Evolutionary conservation across 2,329 filamentous ascomycete genomes (phyloP), one percentile per base, ranked within the genome.

Genomic region (Aspergillus sp.): DNA sequence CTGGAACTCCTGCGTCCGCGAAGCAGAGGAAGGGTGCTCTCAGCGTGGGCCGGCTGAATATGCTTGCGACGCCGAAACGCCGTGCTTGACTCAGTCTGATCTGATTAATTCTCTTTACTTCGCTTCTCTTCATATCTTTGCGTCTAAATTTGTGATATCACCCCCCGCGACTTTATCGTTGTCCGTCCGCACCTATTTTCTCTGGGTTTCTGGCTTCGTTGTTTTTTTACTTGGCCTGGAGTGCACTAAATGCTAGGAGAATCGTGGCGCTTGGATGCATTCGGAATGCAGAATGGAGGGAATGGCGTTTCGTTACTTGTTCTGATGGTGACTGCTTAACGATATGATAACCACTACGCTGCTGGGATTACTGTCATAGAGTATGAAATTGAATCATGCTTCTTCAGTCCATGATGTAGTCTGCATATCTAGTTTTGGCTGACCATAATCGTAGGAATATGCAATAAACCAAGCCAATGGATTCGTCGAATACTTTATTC

Each of bases 1-100:
- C 36, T 4, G 44, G 49, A 12, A 57, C 55, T 22, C 53, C 55
- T 8, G 48, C 46, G 10, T 57, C 52, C 28, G 45, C 49, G 12
- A 50, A 44, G 22, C 37, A 51, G 30, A 60, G 47, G 35, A 44
- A 35, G 13, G 44, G 49, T 12, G 49, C 56, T 12, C 48, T 68
- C 32, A 69, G 58, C 34, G 46, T 67, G 43, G 66, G 61, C 37
- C 61, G 66, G 16, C 46, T 69, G 45, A 67, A 68, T 37, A 58
- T 67, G 58, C 54, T 69, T 20, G 52, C 63, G 11, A 60, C 60
- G 36, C 66, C 66, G 2, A 69, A 68, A 49, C 44, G 53, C 24
- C 58, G 59, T 16, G 35, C 46, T 36, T 60, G 43, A 44, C 13
- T n/a, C n/a, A n/a, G n/a, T n/a, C n/a, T n/a, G n/a, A n/a, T 16